Conservation (phyloP, 495 filamentous ascomycete genomes). For the Extremus antarcticus region DNA sequence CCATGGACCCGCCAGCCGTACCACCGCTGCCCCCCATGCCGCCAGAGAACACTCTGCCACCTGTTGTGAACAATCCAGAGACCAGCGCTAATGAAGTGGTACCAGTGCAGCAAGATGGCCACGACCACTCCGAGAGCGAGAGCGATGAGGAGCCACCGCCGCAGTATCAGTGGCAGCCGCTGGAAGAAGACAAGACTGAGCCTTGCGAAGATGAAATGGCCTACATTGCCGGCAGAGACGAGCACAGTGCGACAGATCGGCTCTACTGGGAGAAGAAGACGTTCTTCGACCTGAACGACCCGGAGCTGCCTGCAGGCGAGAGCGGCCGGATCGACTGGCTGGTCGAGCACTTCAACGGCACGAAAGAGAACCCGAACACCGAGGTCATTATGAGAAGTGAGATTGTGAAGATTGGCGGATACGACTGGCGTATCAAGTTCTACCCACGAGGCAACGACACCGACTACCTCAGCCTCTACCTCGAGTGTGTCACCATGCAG, state of each 20-base stretch:
- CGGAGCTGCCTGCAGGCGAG: conserved; percentile 41
- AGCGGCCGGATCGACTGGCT: conserved; percentile 52
- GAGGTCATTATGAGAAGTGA: conserved; percentile 51
- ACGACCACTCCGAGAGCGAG: conserved; percentile 1
- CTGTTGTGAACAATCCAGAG: not conserved
- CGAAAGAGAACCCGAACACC: conserved; percentile 48
- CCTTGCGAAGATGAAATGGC: conserved; percentile 52
- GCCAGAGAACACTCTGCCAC: not conserved
- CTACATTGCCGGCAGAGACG: conserved; percentile 41
- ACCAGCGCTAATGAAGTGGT: not conserved
- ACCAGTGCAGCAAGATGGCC: not conserved
- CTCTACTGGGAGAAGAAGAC: conserved; percentile 50
- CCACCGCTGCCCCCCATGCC: not conserved
- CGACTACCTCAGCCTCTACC: conserved; percentile 49
- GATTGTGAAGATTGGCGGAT: conserved; percentile 46
- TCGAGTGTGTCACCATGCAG: conserved; percentile 48
- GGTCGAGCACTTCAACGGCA: conserved; percentile 49
- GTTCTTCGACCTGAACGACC: conserved; percentile 48
- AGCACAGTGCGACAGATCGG: conserved; percentile 48
- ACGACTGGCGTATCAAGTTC: conserved; percentile 62
- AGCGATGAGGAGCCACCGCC: conserved; percentile 5
- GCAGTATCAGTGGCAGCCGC: conserved; percentile 25
- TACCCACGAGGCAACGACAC: conserved; percentile 56
- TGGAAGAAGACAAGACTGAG: conserved; percentile 41
- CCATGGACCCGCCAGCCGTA: not conserved